These are phyloP conservation scores for Podospora australis DNA, from an alignment of 495 filamentous ascomycete genomes.

Conservation along the genomic window DNA sequence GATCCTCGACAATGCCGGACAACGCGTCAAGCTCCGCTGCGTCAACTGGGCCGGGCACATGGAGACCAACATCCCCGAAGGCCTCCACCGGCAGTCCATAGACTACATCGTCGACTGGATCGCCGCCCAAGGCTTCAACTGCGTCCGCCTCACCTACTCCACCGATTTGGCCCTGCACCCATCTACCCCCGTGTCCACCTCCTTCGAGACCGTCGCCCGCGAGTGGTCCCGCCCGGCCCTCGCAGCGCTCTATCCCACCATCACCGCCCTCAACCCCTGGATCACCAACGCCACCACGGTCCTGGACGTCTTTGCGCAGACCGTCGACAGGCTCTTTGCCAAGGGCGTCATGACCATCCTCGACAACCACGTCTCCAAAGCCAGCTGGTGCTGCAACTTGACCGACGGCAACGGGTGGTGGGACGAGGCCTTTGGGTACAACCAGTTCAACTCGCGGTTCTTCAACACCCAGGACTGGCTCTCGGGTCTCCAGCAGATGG, in stretches of 20 bases:
- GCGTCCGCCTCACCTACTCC: conserved; percentile 47
- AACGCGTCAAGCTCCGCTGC: conserved; percentile 46
- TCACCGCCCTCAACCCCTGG: conserved; percentile 38
- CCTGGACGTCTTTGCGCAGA: conserved; percentile 31
- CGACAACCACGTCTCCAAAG: conserved; percentile 47
- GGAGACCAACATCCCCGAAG: conserved; percentile 45
- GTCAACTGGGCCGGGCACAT: conserved; percentile 48
- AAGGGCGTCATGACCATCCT: conserved; percentile 40
- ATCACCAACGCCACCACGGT: conserved; percentile 27
- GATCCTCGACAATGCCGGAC: conserved; percentile 41
- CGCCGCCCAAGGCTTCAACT: conserved; percentile 42
- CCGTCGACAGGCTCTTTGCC: conserved; percentile 37
- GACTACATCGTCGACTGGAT: conserved; percentile 39
- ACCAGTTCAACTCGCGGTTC: conserved; percentile 34
- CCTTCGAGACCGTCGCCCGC: conserved; percentile 38
- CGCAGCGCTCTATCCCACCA: conserved; percentile 24
- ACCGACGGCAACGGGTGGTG: conserved; percentile 51
- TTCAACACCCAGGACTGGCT: conserved; percentile 44
- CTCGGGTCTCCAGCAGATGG: conserved; percentile 34
- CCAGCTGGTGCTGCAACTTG: conserved; percentile 45
- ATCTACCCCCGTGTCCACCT: conserved; percentile 25
- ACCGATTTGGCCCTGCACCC: conserved; percentile 46
- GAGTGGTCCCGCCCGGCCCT: conserved; percentile 21
- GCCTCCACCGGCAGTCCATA: conserved; percentile 40
- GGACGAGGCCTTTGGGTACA: conserved; percentile 40